phyloP scores from a whole-genome alignment of 345 rosid genomes.

The Angophora floribunda region DNA sequence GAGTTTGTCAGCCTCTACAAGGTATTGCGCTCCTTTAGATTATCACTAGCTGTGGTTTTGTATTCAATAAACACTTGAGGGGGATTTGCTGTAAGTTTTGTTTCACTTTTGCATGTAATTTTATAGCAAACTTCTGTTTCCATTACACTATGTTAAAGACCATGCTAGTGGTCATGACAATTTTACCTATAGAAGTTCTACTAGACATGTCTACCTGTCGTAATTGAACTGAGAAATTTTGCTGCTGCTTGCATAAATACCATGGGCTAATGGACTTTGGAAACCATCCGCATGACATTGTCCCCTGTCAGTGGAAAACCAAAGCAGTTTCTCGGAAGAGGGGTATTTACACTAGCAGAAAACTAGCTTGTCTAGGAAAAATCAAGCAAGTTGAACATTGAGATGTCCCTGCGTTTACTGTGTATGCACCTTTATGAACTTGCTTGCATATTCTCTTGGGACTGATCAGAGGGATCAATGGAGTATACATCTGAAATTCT shows the following conservation, averaged over 20 bases:
- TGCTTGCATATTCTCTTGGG: not conserved
- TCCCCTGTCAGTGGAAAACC: not conserved
- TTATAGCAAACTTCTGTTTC: not conserved
- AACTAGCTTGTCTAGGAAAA: not conserved
- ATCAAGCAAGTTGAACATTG: not conserved
- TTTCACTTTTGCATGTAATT: not conserved
- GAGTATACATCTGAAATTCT: not conserved
- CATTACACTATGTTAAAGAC: not conserved
- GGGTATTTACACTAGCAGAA: not conserved
- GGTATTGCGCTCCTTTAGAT: constrained; percentile 19
- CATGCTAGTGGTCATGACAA: not conserved
- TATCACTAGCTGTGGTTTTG: not conserved
- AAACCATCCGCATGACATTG: not conserved
- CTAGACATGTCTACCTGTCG: not conserved
- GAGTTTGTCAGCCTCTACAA: constrained; percentile 82
- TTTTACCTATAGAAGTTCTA: not conserved
- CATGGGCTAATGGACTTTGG: not conserved
- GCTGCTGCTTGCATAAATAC: not conserved
- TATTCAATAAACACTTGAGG: not conserved
- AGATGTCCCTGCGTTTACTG: not conserved
- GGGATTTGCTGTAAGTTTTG: not conserved
- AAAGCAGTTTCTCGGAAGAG: not conserved
- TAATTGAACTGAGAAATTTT: not conserved
- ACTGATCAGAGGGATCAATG: not conserved
- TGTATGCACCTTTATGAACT: not conserved